Percentiles rank a stretch among this genome's conserved stretches.
phyloP scores from a whole-genome alignment of 176 grass and related monocot species.

The Juncus effusus region DNA sequence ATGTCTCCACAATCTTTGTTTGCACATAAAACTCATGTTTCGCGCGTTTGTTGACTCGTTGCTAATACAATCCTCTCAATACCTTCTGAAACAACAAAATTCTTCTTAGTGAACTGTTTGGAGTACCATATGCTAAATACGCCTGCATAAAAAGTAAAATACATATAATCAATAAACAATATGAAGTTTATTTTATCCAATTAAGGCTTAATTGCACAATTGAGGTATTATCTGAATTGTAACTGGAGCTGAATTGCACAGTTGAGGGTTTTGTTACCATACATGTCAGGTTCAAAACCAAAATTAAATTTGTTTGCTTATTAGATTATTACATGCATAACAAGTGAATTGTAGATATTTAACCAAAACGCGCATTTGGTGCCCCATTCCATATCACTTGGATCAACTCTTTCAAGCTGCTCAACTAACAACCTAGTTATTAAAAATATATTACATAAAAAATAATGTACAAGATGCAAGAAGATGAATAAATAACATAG shows the following conservation, averaged over 20 bases:
- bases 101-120: constrained; percentile 77
- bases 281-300: not conserved
- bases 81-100: constrained; percentile 89
- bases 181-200: no score
- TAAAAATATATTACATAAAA: not conserved
- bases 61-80: no score
- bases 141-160: no score
- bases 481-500: not conserved
- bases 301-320: not conserved
- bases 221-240: not conserved
- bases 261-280: no score
- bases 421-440: constrained; percentile 73
- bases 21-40: no score
- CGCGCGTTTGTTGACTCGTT: no score
- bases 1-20: no score
- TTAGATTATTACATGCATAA: constrained; percentile 81
- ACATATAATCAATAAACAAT: no score
- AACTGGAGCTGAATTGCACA: not conserved
- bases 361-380: constrained; percentile 85
- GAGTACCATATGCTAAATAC: constrained; percentile 71
- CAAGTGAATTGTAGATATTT: constrained; percentile 92
- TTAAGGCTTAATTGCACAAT: constrained; percentile 10
- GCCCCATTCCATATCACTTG: constrained; percentile 43
- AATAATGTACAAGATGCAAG: not conserved
- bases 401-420: constrained; percentile 89